phyloP scores from a whole-genome alignment of 768 basidiomycete species.

The Paxillus involutus region DNA sequence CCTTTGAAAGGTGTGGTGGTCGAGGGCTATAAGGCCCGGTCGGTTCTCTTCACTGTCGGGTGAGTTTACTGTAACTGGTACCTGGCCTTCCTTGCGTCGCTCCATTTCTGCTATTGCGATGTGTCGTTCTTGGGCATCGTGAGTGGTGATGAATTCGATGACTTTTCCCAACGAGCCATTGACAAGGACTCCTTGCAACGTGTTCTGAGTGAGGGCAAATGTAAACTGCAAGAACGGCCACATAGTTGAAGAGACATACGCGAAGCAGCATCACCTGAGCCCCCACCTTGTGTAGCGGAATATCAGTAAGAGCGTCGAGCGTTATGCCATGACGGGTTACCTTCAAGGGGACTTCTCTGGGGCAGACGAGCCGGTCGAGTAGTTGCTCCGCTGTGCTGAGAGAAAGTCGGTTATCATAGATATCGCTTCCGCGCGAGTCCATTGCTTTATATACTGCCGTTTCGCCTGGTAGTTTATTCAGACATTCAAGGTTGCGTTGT shows the following conservation, averaged over 20 bases:
- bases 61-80: background rate
- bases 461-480: slow-evolving; percentile 25
- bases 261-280: slow-evolving; percentile 80
- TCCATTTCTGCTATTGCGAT: slow-evolving; percentile 31
- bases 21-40: slow-evolving; percentile 18
- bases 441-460: slow-evolving; percentile 37
- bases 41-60: background rate
- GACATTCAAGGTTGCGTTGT: slow-evolving; percentile 18
- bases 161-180: slow-evolving; percentile 93
- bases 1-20: slow-evolving; percentile 10
- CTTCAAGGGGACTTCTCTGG: slow-evolving; percentile 48
- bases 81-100: slow-evolving; percentile 12
- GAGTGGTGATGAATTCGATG: slow-evolving; percentile 28
- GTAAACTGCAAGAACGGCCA: background rate
- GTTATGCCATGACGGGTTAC: slow-evolving; percentile 20
- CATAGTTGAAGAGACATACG: slow-evolving; percentile 14
- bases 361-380: slow-evolving; percentile 51
- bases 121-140: slow-evolving; percentile 26
- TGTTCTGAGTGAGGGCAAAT: slow-evolving; percentile 26
- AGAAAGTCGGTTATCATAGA: slow-evolving; percentile 33
- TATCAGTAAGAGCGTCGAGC: background rate
- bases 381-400: slow-evolving; percentile 28
- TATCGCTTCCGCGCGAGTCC: slow-evolving; percentile 47
- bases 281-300: slow-evolving; percentile 34
- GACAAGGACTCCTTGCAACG: slow-evolving; percentile 44